Percentiles rank a stretch among this genome's conserved stretches.
These are phyloP conservation scores for Cyberlindnera saturnus DNA, from an alignment of 805 yeast species.

Conservation along the genomic window DNA sequence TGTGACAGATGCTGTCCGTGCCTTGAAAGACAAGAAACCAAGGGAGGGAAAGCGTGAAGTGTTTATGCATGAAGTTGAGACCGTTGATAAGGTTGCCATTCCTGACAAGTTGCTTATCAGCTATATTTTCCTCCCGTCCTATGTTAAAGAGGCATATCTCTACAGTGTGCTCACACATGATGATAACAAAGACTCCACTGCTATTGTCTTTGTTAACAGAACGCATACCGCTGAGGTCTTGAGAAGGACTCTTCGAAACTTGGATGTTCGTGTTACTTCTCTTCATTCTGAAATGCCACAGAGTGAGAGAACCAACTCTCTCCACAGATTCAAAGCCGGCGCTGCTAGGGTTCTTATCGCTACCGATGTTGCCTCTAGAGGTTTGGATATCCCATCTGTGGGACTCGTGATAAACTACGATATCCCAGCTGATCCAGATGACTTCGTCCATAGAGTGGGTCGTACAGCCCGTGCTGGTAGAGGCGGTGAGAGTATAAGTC, in stretches of 20 bases:
- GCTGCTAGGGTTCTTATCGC: constrained; percentile 92
- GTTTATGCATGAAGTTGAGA: constrained; percentile 70
- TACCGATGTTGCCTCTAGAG: constrained; percentile 96
- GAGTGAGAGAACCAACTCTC: constrained; percentile 79
- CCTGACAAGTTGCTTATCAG: constrained; percentile 64
- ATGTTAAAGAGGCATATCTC: constrained; percentile 85
- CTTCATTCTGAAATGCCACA: constrained; percentile 95
- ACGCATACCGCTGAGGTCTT: constrained; percentile 86
- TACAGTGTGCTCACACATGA: constrained; percentile 60
- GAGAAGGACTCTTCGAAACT: constrained; percentile 63
- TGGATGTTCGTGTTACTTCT: constrained; percentile 81
- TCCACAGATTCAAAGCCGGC: constrained; percentile 89
- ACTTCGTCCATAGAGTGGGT: constrained; percentile 94
- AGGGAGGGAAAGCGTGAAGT: constrained; percentile 49
- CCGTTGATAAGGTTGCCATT: constrained; percentile 68
- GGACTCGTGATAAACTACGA: constrained; percentile 88
- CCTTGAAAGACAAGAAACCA: constrained; percentile 59
- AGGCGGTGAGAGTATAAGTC: constrained; percentile 72
- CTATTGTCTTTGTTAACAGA: constrained; percentile 85
- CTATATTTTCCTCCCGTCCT: constrained; percentile 76
- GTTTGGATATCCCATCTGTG: constrained; percentile 92
- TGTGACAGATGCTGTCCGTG: constrained; percentile 84
- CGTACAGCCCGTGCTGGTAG: constrained; percentile 99
- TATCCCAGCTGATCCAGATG: constrained; percentile 94
- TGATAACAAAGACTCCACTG: constrained; percentile 58